Conservation (phyloP, 1,284 basidiomycete genomes). For the Marasmius fiardii region DNA sequence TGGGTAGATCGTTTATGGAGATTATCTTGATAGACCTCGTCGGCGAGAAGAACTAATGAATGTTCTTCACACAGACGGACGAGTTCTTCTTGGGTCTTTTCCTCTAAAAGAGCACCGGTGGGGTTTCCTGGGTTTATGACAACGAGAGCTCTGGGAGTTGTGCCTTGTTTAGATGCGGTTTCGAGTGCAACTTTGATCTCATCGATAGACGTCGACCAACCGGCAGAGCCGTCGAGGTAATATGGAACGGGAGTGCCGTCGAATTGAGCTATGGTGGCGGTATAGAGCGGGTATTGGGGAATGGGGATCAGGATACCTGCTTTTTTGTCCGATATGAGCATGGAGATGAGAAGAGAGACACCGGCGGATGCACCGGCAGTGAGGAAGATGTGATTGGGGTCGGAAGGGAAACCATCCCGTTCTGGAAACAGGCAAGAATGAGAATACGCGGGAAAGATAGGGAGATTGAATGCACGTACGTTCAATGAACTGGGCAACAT, state of each 20-base stretch:
- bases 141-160: conserved; percentile 77
- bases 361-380: conserved; percentile 93
- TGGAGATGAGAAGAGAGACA: conserved; percentile 84
- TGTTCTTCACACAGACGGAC: conserved; percentile 82
- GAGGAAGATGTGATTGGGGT: conserved; percentile 89
- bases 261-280: conserved; percentile 88
- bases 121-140: conserved; percentile 98
- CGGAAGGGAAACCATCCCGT: conserved; percentile 83
- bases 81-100: conserved; percentile 68
- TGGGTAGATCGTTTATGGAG: conserved; percentile 67
- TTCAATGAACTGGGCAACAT: conserved; percentile 89
- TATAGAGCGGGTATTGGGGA: conserved; percentile 97
- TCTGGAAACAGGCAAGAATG: conserved; percentile 40
- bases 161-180: conserved; percentile 64
- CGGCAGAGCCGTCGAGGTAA: conserved; percentile 79
- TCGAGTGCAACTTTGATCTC: conserved; percentile 70
- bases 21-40: conserved; percentile 95
- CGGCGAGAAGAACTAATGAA: conserved; percentile 85
- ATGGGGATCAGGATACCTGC: conserved; percentile 93
- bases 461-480: conserved; percentile 41
- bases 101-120: conserved; percentile 80
- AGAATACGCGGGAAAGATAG: background rate
- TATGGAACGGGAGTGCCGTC: conserved; percentile 85
- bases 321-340: conserved; percentile 66
- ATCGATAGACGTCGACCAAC: conserved; percentile 82